These are phyloP conservation scores for Kwoniella dendrophila DNA, from an alignment of 768 basidiomycete species.

Conservation along the genomic window DNA sequence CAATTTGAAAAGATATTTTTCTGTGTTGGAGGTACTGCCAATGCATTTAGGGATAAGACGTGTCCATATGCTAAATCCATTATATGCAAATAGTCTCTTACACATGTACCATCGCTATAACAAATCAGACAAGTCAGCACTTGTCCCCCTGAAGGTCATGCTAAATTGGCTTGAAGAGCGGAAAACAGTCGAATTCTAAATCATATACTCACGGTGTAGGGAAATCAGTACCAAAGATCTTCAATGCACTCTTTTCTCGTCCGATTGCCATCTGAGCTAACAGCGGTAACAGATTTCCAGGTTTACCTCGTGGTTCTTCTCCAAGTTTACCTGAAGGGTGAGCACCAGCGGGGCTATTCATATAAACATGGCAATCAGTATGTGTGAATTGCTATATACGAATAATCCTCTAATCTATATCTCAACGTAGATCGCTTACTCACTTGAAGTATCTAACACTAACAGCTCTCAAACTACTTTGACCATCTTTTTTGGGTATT, in stretches of 20 bases:
- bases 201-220: constrained; percentile 84
- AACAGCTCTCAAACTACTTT: constrained; percentile 60
- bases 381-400: not conserved
- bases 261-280: constrained; percentile 94
- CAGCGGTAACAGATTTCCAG: constrained; percentile 89
- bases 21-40: constrained; percentile 62
- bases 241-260: constrained; percentile 67
- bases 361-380: not conserved
- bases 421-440: constrained; percentile 23
- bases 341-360: constrained; percentile 96
- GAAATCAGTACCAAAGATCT: constrained; percentile 96
- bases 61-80: constrained; percentile 95
- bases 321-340: constrained; percentile 94
- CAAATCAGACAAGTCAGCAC: not conserved
- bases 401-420: too few species aligned
- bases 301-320: constrained; percentile 93
- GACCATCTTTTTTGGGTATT: constrained; percentile 25
- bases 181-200: constrained; percentile 62
- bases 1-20: constrained; percentile 63
- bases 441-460: constrained; percentile 94
- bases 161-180: constrained; percentile 62
- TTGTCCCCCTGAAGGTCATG: not conserved
- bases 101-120: constrained; percentile 87
- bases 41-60: constrained; percentile 82
- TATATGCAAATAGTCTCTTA: constrained; percentile 75